Evolutionary conservation across 2,329 filamentous ascomycete species (phyloP), one percentile per base, ranked within the genome.

Genomic region (Anthostomella pinea): DNA sequence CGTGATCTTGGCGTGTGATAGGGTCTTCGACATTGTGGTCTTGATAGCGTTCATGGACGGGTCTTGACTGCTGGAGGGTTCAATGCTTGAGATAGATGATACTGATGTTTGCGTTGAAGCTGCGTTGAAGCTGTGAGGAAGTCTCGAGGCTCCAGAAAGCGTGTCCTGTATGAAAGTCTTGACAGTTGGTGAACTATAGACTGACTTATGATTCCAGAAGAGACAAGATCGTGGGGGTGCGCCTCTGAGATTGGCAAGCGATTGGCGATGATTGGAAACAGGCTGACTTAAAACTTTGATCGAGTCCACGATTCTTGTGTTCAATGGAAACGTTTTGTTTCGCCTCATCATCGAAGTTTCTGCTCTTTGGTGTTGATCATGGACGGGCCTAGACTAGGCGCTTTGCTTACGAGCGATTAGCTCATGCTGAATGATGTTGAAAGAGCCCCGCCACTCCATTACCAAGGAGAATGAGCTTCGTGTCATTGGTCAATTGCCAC

Each of bases 1-100:
- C 23, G 76, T 77, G 66, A 94, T 84, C 54, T 85, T 86, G 52
- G 81, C 81, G 63, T 84, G 75, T 23, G 71, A 64, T 43, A 85
- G 77, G 24, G 75, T 67, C 61, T 78, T 80, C 37, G 79, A 72
- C 78, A 84, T 83, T 53, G 66, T 66, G 51, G 59, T 66, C 47
- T 66, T 72, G 53, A 61, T 46, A 3, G 57, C 41, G 53, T 62
- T 69, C 54, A 64, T 60, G 25, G 46, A 48, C 31, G 38, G 35
- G 15, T 23, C 7, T 21, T 34, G 15, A 32, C 30, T 29, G 24
- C 21, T 28, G 26, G 23, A 33, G 18, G 11, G 39, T 30, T 30
- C 41, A 26, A 19, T 25, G 11, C 18, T 3, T 38, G 9, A 17
- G 14, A 6, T 14, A 33, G 24, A 30, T 30, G 14, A 28, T 27